Percentiles rank a stretch among this genome's conserved stretches.
phyloP scores from a whole-genome alignment of 345 rosid genomes.

The Erodium maritimum region DNA sequence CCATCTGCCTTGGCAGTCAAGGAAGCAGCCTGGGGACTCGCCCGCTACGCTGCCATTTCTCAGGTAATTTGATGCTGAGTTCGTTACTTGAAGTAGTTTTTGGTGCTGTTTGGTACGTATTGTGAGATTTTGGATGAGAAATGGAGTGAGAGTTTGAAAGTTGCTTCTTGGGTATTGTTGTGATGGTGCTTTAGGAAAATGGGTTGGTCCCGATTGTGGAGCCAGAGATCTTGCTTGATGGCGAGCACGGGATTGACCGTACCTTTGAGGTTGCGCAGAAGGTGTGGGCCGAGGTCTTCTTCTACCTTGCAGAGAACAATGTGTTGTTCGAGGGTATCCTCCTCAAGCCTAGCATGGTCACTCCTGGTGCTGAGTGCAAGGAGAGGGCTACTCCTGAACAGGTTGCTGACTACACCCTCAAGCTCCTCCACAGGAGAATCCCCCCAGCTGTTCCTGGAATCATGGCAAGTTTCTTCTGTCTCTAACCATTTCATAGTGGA shows the following conservation, averaged over 20 bases:
- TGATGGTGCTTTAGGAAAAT: slow-evolving; percentile 46
- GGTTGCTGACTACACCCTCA: slow-evolving; percentile 88
- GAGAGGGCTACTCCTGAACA: slow-evolving; percentile 70
- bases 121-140: too few species aligned
- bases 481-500: background rate
- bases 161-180: background rate
- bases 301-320: slow-evolving; percentile 90
- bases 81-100: too few species aligned
- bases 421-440: slow-evolving; percentile 75
- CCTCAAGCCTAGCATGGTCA: slow-evolving; percentile 97
- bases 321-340: slow-evolving; percentile 95
- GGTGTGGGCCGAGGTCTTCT: slow-evolving; percentile 99
- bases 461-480: slow-evolving; percentile 52
- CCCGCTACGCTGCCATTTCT: slow-evolving; percentile 88
- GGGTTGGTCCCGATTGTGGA: slow-evolving; percentile 98
- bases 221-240: slow-evolving; percentile 96
- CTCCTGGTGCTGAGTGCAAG: slow-evolving; percentile 95
- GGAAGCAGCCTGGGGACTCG: slow-evolving; percentile 99
- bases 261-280: slow-evolving; percentile 86
- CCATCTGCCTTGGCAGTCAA: slow-evolving; percentile 90
- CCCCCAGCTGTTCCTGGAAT: slow-evolving; percentile 95
- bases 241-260: slow-evolving; percentile 87
- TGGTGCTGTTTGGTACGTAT: too few species aligned
- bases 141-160: too few species aligned
- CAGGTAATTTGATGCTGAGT: slow-evolving; percentile 38